Conservation (phyloP, 1,139 yeast species). For the Kluyveromyces marxianus region DNA sequence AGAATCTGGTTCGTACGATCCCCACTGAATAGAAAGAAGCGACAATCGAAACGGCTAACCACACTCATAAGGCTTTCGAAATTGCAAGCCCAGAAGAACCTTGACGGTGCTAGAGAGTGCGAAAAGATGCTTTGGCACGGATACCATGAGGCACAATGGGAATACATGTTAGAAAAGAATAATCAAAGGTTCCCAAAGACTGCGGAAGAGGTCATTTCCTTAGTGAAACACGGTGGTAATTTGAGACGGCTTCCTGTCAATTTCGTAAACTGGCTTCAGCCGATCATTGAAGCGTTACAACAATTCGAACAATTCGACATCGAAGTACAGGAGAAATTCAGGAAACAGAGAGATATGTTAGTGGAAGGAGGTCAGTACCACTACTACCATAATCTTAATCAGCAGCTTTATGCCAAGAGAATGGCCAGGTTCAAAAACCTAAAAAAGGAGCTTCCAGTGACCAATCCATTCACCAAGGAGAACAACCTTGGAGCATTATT, state of each 20-base stretch:
- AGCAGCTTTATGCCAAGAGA: conserved; percentile 14
- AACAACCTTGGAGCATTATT: conserved; percentile 4
- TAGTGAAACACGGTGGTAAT: background rate
- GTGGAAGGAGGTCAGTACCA: conserved; percentile 15
- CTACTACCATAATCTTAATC: conserved; percentile 13
- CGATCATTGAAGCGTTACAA: conserved; percentile 16
- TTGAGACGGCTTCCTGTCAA: background rate
- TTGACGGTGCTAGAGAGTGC: conserved; percentile 15
- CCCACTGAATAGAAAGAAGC: conserved; percentile 20
- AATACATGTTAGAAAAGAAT: conserved; percentile 12
- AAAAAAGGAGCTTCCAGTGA: conserved; percentile 15
- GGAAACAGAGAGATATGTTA: conserved; percentile 10
- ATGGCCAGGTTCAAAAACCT: conserved; percentile 14
- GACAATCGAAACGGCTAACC: conserved; percentile 23
- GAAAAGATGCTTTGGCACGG: conserved; percentile 22
- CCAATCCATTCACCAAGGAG: conserved; percentile 11
- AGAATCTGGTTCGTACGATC: conserved; percentile 29
- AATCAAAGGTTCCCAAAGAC: background rate
- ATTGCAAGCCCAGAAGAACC: conserved; percentile 15
- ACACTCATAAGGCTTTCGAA: conserved; percentile 17
- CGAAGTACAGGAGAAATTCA: conserved; percentile 9
- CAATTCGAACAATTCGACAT: conserved; percentile 15
- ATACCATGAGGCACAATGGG: conserved; percentile 29
- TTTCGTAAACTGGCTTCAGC: background rate
- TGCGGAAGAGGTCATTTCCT: background rate